Evolutionary conservation across 305 asterid genomes (phyloP).

Genomic region (Lippia alba): DNA sequence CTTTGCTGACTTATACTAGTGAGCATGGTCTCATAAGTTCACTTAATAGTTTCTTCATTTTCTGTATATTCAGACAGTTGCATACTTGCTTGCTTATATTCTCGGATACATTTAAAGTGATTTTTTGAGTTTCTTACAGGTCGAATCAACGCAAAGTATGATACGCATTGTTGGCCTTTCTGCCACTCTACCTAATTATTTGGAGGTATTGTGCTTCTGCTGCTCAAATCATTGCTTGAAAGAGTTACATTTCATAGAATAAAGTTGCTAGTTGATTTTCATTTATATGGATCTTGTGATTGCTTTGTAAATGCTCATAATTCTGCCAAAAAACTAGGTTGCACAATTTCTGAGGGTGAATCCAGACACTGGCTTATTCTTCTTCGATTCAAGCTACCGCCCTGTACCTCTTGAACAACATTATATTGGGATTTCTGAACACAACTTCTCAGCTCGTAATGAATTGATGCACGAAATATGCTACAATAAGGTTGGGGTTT

Average conservation of each 20-base stretch:
- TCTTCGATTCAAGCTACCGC: conserved; percentile 93
- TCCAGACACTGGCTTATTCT: conserved; percentile 89
- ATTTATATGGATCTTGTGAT: conserved; percentile 16
- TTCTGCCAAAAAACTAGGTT: conserved; percentile 63
- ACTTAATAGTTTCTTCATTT: background rate
- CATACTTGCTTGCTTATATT: background rate
- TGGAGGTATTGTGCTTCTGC: conserved; percentile 67
- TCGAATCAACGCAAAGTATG: conserved; percentile 97
- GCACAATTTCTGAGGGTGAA: conserved; percentile 97
- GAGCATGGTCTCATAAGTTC: conserved; percentile 1
- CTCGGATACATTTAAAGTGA: background rate
- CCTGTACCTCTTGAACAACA: conserved; percentile 99
- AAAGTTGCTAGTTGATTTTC: conserved; percentile 25
- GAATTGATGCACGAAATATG: conserved; percentile 88
- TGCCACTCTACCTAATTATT: conserved; percentile 94
- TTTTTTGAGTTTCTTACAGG: conserved; percentile 60
- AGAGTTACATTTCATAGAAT: conserved; percentile 22
- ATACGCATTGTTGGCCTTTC: conserved; percentile 99
- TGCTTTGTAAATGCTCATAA: conserved; percentile 25
- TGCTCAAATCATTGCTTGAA: conserved; percentile 33
- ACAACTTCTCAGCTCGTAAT: conserved; percentile 78
- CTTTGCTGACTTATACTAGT: background rate
- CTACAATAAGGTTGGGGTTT: conserved; percentile 74
- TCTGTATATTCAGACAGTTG: background rate
- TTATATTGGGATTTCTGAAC: conserved; percentile 90